Evolutionary conservation across 2,329 filamentous ascomycete species (phyloP).

Genomic region (Fusarium sp.): DNA sequence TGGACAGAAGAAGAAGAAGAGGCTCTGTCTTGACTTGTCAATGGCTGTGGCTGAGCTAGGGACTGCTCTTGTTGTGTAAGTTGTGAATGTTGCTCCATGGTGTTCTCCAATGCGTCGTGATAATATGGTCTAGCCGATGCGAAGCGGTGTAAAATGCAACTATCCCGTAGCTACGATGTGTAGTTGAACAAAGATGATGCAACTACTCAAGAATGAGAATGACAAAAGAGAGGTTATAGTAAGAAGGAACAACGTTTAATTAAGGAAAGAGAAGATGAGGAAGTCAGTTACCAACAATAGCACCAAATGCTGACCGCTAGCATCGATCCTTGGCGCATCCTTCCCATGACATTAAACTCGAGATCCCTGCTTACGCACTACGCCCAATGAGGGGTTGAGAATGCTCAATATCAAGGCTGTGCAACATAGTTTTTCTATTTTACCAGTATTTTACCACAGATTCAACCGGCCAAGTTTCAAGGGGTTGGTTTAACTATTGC

Average conservation of each 20-base stretch:
- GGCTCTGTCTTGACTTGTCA: not conserved
- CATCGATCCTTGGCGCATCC: constrained; percentile 8
- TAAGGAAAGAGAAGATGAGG: not conserved
- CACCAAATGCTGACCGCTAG: constrained; percentile 2
- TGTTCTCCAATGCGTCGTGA: not conserved
- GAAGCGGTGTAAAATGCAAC: not conserved
- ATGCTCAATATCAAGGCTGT: constrained; percentile 17
- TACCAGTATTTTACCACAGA: too few species aligned
- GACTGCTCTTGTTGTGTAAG: not conserved
- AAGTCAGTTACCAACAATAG: not conserved
- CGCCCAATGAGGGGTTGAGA: constrained; percentile 18
- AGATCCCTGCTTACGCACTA: constrained; percentile 16
- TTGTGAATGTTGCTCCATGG: constrained; percentile 1
- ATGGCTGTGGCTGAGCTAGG: not conserved
- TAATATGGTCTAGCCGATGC: constrained; percentile 11
- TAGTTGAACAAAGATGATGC: not conserved
- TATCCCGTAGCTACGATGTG: not conserved
- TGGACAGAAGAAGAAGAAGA: not conserved
- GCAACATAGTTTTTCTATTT: too few species aligned
- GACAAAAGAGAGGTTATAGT: not conserved
- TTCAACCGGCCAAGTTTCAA: too few species aligned
- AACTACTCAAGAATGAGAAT: not conserved
- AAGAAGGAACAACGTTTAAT: not conserved
- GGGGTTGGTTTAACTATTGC: too few species aligned
- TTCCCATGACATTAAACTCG: constrained; percentile 2